phyloP scores from a whole-genome alignment of 139 green algal species.

The Chlorella sp. region DNA sequence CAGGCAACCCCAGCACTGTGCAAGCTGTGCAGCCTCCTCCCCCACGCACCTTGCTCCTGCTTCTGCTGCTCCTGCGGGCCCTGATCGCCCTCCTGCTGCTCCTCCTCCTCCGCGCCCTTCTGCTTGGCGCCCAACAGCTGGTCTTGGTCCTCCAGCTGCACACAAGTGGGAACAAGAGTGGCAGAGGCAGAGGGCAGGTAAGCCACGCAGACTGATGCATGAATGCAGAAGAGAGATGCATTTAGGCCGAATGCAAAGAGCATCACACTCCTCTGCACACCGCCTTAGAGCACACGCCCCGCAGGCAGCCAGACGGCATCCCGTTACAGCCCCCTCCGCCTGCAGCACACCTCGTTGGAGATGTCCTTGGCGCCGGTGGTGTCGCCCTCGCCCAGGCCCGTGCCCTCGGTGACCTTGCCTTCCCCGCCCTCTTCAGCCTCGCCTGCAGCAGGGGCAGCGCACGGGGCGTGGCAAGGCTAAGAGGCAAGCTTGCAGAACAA shows the following conservation, averaged over 20 bases:
- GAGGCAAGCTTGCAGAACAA: too few species aligned
- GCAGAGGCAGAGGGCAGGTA: too few species aligned
- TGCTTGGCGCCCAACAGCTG: slow-evolving; percentile 92
- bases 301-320: background rate
- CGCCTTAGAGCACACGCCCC: too few species aligned
- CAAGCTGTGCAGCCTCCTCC: background rate
- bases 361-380: slow-evolving; percentile 84
- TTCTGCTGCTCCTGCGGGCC: slow-evolving; percentile 58
- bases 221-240: too few species aligned
- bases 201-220: too few species aligned
- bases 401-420: slow-evolving; percentile 75
- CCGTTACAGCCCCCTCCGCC: background rate
- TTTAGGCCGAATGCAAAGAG: too few species aligned
- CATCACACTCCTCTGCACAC: too few species aligned
- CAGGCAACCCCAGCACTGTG: too few species aligned
- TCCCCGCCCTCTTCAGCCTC: slow-evolving; percentile 54
- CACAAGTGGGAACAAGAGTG: too few species aligned
- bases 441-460: slow-evolving; percentile 25
- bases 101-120: slow-evolving; percentile 58
- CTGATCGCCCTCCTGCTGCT: slow-evolving; percentile 48
- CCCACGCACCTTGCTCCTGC: slow-evolving; percentile 23
- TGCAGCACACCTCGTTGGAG: slow-evolving; percentile 84
- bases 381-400: slow-evolving; percentile 90
- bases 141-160: slow-evolving; percentile 86
- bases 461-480: too few species aligned